A percentile compares a stretch with the other conserved stretches of the same genome.
These are phyloP conservation scores for Tylopilus vinaceipallidus DNA, from an alignment of 768 basidiomycete species.

Conservation along the genomic window DNA sequence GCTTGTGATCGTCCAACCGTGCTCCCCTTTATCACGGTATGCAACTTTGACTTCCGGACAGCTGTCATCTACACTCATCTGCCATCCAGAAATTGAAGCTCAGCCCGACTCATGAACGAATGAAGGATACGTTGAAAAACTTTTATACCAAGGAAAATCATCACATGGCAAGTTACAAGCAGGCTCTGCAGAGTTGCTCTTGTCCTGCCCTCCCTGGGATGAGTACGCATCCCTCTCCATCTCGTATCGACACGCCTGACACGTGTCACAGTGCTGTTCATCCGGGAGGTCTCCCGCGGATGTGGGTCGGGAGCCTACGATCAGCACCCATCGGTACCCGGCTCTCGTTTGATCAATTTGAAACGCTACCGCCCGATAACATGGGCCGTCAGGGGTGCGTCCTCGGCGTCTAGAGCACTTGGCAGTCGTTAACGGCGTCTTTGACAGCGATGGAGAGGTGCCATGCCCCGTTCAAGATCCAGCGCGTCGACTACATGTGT, in stretches of 20 bases:
- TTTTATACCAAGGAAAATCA: conserved; percentile 27
- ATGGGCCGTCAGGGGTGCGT: conserved; percentile 42
- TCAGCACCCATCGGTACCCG: conserved; percentile 26
- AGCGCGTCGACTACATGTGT: conserved; percentile 33
- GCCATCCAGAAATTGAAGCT: conserved; percentile 25
- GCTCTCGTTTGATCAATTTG: conserved; percentile 37
- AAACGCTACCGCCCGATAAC: conserved; percentile 37
- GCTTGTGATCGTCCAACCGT: conserved; percentile 43
- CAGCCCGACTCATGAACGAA: conserved; percentile 22
- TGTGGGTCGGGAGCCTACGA: conserved; percentile 31
- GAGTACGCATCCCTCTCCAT: conserved; percentile 17
- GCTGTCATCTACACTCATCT: not conserved
- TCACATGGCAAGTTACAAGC: conserved; percentile 31
- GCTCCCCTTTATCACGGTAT: conserved; percentile 28
- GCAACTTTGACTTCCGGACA: not conserved
- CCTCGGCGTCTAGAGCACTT: not conserved
- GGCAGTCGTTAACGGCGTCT: not conserved
- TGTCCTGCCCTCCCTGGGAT: conserved; percentile 34
- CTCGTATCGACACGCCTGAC: not conserved
- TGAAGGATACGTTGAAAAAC: conserved; percentile 14
- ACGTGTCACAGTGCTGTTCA: conserved; percentile 27
- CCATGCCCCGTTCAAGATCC: conserved; percentile 42
- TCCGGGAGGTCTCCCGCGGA: conserved; percentile 32
- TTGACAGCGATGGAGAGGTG: conserved; percentile 46
- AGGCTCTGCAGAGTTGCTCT: conserved; percentile 27